phyloP scores from a whole-genome alignment of 169 alveolate species.

The Plasmodium knowlesi region DNA sequence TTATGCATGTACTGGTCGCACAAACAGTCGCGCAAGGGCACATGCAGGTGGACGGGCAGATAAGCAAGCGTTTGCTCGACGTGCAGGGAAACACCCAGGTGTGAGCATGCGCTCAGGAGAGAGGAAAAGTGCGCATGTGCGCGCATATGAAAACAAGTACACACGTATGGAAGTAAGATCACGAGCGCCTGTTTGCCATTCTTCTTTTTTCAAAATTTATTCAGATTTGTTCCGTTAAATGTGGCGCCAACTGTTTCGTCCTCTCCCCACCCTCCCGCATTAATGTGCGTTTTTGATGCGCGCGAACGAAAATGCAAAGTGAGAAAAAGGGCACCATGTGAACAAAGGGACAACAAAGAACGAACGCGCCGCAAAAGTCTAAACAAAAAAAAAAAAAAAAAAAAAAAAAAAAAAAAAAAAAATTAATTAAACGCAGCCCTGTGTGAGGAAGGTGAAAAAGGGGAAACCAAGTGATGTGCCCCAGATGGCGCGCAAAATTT shows the following conservation, averaged over 20 bases:
- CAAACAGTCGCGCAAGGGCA: neutral
- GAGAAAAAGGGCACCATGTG: neutral
- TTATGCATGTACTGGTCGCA: neutral
- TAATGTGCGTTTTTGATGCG: neutral
- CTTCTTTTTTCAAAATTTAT: neutral
- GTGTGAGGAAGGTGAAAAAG: neutral
- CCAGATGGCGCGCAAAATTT: neutral
- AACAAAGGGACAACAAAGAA: neutral
- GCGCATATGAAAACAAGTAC: neutral
- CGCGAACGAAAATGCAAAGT: neutral
- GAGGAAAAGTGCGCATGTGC: neutral
- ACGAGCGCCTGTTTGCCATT: neutral
- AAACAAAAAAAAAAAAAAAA: neutral
- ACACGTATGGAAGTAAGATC: neutral
- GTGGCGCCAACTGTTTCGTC: neutral
- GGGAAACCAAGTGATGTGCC: neutral
- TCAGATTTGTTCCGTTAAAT: neutral
- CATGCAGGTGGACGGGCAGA: neutral
- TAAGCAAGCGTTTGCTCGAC: neutral
- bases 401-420: neutral
- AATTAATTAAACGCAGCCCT: neutral
- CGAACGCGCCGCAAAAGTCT: neutral
- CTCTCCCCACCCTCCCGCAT: neutral
- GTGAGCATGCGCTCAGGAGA: neutral
- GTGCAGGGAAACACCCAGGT: neutral